Base-by-base conservation (phyloP, 1,139 yeast species). In the Suhomyces bolitotheri region DNA sequence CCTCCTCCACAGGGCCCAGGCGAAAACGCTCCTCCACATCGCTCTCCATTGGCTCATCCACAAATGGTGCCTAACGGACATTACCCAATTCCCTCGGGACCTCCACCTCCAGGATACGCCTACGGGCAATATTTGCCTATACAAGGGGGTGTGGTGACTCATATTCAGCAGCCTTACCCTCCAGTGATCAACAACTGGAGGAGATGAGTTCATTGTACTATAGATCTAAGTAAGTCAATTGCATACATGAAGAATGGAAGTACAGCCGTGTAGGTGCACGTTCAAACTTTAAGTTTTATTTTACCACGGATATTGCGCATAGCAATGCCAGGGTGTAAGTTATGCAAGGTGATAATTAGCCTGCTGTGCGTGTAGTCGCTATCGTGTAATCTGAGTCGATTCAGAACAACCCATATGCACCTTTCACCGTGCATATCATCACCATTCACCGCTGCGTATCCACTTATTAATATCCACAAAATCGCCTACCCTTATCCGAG, bases 91-190 rank as follows among this genome's bases (percentile, higher is more conserved):
- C 47, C 49, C 3, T 41, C 47, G 10, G 50, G 47, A 4, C 50
- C 50, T n/a, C 58, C 60, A 20, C 66, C 66, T 10, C 64, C 63
- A 15, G 66, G 64, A 3, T 63, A 60, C 38, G 55, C 63, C 9
- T 64, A 63, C 39, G 66, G 66, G 11, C 68, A 60, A 37, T 61
- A 60, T 43, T 52, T 62, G 29, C 69, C 71, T 4, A 50, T 63
- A 36, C 67, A 59, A 16, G 66, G 66, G 4, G 59, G 60, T 8
- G 56, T 54, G 29, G 54, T 54, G n/a, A 47, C 62, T 2, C 64
- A 50, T 34, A 43, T 50, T 23, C 58, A 49, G 31, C 64, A 57
- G 20, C 49, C 49, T 22, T 51, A 46, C 16, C 50, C 54, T 35
- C 51, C 60, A 17, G 62, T 62, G 16, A 49, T 54, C 5, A 54